Evolutionary conservation across 495 filamentous ascomycete species (phyloP).

Genomic region (Penicillium bialowiezense): DNA sequence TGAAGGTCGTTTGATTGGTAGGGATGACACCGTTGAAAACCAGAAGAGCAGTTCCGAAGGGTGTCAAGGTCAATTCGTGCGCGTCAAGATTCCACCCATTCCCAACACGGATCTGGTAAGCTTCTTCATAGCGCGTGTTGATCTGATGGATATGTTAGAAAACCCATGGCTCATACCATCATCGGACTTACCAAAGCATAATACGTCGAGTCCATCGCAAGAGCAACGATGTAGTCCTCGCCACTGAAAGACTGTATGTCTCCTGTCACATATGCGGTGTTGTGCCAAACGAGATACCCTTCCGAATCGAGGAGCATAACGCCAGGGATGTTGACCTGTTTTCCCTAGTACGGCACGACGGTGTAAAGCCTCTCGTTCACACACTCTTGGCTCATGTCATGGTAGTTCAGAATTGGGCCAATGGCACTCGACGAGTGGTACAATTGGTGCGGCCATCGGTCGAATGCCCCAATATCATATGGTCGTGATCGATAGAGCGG

Average conservation of each 20-base stretch:
- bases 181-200: neutral
- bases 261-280: neutral
- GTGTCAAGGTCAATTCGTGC: neutral
- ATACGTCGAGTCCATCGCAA: neutral
- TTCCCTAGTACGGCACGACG: neutral
- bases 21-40: constrained; percentile 1
- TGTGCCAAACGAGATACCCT: neutral
- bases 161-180: neutral
- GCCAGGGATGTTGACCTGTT: neutral
- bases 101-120: neutral
- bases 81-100: neutral
- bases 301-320: neutral
- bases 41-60: neutral
- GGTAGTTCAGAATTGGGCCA: neutral
- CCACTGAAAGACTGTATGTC: neutral
- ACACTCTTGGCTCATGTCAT: neutral
- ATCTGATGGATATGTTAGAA: neutral
- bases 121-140: neutral
- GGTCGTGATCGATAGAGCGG: neutral
- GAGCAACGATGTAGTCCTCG: neutral
- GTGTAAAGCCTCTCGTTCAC: neutral
- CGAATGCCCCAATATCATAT: constrained; percentile 1
- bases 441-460: neutral
- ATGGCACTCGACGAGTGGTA: neutral
- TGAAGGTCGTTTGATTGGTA: neutral